These are phyloP conservation scores for Vigna unguiculata DNA, from an alignment of 306 rosid species.

Conservation along the genomic window DNA sequence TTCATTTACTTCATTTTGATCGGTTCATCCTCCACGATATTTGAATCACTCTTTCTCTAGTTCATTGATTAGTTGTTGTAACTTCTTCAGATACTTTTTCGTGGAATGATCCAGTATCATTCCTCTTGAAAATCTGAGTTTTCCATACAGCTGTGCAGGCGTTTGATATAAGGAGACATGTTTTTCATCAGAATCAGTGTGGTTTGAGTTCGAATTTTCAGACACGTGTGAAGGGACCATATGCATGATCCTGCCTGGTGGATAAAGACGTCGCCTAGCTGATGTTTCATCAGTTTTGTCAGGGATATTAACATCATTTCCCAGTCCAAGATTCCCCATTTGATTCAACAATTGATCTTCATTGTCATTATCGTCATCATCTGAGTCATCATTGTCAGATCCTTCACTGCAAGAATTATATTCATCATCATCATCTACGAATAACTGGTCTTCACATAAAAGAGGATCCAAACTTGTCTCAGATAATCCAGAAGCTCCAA, in stretches of 20 bases:
- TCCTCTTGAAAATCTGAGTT: not conserved
- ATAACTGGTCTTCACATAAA: not conserved
- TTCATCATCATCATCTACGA: not conserved
- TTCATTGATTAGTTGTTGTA: not conserved
- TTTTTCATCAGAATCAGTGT: no score
- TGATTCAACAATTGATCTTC: not conserved
- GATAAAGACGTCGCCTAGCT: no score
- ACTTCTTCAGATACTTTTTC: not conserved
- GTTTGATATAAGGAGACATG: not conserved
- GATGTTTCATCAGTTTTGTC: no score
- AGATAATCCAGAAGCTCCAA: not conserved
- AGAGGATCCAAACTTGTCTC: not conserved
- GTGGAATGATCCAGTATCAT: not conserved
- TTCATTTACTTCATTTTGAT: not conserved
- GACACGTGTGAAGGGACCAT: no score
- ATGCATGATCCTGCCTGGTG: no score
- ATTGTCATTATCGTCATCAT: no score
- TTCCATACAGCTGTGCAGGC: not conserved
- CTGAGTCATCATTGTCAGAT: not conserved
- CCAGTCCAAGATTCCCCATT: not conserved
- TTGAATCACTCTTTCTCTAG: not conserved
- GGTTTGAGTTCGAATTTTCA: no score
- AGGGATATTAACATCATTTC: not conserved
- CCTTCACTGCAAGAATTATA: not conserved
- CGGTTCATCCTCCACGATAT: not conserved